Conservation (phyloP, 2,329 filamentous ascomycete genomes). For the Botrytis paeoniae region DNA sequence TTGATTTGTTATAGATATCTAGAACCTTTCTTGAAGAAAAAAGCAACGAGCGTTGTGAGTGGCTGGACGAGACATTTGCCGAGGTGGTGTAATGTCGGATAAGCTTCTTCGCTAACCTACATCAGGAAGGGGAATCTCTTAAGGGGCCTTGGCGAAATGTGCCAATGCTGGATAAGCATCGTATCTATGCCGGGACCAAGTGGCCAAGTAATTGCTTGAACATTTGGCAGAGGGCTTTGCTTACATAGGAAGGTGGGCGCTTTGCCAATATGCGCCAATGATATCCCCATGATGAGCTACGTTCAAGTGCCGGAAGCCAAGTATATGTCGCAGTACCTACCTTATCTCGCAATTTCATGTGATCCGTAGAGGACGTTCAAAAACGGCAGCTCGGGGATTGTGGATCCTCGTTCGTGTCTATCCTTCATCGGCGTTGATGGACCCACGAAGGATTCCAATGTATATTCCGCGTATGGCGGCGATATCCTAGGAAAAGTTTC, state of each 20-base stretch:
- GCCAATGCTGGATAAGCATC: not conserved
- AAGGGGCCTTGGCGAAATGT: conserved; percentile 5
- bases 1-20: not conserved
- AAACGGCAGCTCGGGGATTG: not conserved
- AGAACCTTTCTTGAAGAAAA: not conserved
- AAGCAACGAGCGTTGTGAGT: not conserved
- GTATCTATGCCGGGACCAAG: not conserved
- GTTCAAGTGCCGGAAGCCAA: not conserved
- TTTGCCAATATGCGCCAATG: conserved; percentile 11
- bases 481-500: not conserved
- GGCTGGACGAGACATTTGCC: not conserved
- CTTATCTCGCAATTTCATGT: conserved; percentile 6
- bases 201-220: conserved; percentile 8
- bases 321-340: not conserved
- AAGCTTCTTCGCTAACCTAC: not conserved
- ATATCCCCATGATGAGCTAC: not conserved
- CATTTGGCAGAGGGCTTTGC: not conserved
- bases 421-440: not conserved
- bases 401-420: not conserved
- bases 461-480: not conserved
- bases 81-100: not conserved
- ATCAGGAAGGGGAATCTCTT: conserved; percentile 2
- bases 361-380: not conserved
- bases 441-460: not conserved
- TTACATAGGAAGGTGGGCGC: conserved; percentile 14